Evolutionary conservation across 2,329 filamentous ascomycete species (phyloP), one percentile per base, ranked within the genome.

Genomic region (Diplodia seriata): DNA sequence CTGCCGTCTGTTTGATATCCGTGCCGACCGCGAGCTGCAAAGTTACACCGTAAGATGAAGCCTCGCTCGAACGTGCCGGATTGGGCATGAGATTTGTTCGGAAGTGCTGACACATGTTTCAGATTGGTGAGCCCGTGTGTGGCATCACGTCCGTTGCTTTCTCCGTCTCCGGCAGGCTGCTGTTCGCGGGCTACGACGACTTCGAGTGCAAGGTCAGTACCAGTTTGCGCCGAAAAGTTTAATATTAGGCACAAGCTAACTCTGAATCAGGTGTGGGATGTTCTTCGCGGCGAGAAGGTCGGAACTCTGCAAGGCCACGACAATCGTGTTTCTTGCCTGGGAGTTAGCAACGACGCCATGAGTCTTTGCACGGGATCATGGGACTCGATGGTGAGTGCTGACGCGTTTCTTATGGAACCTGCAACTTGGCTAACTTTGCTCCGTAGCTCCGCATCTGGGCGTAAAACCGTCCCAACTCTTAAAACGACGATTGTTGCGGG

Each of bases 281-380:
- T 97, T 71, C 93, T 97, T 68, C 91, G 95, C 73, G 95, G 94
- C 71, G 95, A 99, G 80, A 96, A 97, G 83, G 93, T 99, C 72
- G 95, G 95, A 77, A 97, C 94, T 67, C 86, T 99, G 69, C 94
- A 96, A 76, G 95, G 95, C 75, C 95, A 99, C 81, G 94, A 98
- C 83, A 99, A 99, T 85, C 91, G 95, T 73, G 95, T 99, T 79
- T 98, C 94, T 87, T 99, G 95, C 82, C 85, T 99, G 78, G 95
- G 95, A 73, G 95, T 99, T 75, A 98, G 94, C 86, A 98, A 98
- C 81, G 95, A 99, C 78, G 95, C 94, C 71, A 97, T 98, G 84
- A 98, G 94, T 85, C 86, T 99, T 84, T 98, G 95, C 88, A 99
- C 95, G 77, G 95, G 95, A 81, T 99, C 95, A 74, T 99, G 95